These are phyloP conservation scores for Passalora sequoiae DNA, from an alignment of 2,329 filamentous ascomycete genomes.

Conservation along the genomic window DNA sequence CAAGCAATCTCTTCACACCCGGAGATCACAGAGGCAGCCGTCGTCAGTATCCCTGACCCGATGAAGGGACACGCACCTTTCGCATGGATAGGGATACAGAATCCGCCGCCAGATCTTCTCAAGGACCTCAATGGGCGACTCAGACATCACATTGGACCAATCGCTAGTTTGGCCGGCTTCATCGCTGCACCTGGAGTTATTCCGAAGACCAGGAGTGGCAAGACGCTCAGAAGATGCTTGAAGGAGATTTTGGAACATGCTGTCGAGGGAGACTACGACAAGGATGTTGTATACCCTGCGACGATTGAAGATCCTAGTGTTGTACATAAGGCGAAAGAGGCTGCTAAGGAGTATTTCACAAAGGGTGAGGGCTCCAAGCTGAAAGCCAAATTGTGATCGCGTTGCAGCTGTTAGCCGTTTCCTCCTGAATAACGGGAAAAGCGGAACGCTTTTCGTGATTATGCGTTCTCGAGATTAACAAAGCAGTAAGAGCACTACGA, in stretches of 20 bases:
- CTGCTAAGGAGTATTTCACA: constrained; percentile 71
- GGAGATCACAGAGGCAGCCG: constrained; percentile 73
- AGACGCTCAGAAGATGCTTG: constrained; percentile 77
- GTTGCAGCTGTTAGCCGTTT: too few species aligned
- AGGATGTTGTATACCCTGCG: constrained; percentile 67
- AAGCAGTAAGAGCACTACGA: too few species aligned
- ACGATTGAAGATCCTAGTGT: constrained; percentile 78
- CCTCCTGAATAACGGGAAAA: too few species aligned
- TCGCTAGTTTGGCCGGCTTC: constrained; percentile 79
- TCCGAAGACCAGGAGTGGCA: constrained; percentile 86
- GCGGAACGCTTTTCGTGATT: too few species aligned
- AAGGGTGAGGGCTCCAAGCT: constrained; percentile 30
- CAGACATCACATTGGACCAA: constrained; percentile 76
- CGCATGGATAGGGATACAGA: constrained; percentile 69
- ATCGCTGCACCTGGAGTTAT: constrained; percentile 83
- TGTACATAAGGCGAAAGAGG: constrained; percentile 66
- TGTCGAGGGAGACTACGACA: constrained; percentile 65
- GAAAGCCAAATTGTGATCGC: constrained; percentile 32
- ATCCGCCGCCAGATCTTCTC: constrained; percentile 47
- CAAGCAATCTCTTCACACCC: constrained; percentile 82
- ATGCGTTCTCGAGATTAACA: too few species aligned
- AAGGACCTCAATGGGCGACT: constrained; percentile 67
- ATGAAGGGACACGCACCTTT: constrained; percentile 90
- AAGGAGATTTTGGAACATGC: constrained; percentile 80
- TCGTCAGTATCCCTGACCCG: constrained; percentile 77